Conservation (phyloP, 164 flowering plant genomes). For the Vitis rupestris region DNA sequence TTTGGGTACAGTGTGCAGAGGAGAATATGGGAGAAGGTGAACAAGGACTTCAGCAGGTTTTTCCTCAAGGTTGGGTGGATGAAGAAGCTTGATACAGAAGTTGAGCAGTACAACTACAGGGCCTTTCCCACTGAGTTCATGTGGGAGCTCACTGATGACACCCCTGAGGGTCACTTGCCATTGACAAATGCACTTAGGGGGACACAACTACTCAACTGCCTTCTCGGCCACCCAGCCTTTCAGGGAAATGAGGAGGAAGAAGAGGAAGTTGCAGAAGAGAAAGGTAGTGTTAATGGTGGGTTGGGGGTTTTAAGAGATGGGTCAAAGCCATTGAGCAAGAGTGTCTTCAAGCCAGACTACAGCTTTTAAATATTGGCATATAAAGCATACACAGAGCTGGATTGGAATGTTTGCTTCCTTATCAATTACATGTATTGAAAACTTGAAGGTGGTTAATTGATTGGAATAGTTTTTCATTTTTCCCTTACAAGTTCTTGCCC, state of each 20-base stretch:
- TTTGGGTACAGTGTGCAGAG: slow-evolving; percentile 92
- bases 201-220: slow-evolving; percentile 62
- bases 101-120: slow-evolving; percentile 83
- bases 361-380: slow-evolving; percentile 35
- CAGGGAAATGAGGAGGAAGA: slow-evolving; percentile 24
- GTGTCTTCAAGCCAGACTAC: slow-evolving; percentile 43
- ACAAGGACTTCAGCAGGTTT: slow-evolving; percentile 66
- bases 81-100: slow-evolving; percentile 92
- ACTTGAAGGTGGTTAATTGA: no score
- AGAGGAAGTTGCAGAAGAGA: slow-evolving; percentile 26
- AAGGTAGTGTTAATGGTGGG: slow-evolving; percentile 2
- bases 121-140: slow-evolving; percentile 80
- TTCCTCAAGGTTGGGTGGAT: slow-evolving; percentile 90
- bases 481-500: no score
- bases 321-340: slow-evolving; percentile 33
- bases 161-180: slow-evolving; percentile 88
- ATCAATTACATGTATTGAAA: no score
- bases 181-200: slow-evolving; percentile 94
- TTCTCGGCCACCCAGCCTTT: slow-evolving; percentile 81
- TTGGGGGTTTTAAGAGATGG: slow-evolving; percentile 19
- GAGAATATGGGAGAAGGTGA: slow-evolving; percentile 60
- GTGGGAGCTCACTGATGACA: slow-evolving; percentile 73
- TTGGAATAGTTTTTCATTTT: no score
- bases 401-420: no score
- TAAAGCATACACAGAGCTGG: no score